These are phyloP conservation scores for Sanguinoderma infundibulare DNA, from an alignment of 1,284 basidiomycete genomes.

Conservation along the genomic window DNA sequence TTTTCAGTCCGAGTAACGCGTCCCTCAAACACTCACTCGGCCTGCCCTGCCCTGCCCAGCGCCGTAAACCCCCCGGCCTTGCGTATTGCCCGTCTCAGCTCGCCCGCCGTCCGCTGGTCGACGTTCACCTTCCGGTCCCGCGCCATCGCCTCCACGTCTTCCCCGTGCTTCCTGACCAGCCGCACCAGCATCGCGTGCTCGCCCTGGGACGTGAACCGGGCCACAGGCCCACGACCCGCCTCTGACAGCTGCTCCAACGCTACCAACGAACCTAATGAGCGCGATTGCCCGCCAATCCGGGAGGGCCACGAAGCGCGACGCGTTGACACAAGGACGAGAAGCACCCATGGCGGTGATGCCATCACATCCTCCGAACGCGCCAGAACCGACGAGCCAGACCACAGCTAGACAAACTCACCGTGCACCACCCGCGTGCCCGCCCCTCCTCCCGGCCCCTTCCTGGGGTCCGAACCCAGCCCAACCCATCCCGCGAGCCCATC, in stretches of 20 bases:
- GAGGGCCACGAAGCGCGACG: constrained; percentile 4
- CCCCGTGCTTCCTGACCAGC: constrained; percentile 75
- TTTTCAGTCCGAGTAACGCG: not conserved
- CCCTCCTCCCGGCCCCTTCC: constrained; percentile 20
- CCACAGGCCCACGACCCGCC: constrained; percentile 44
- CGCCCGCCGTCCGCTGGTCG: constrained; percentile 87
- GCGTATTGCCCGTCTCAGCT: constrained; percentile 68
- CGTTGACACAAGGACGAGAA: constrained; percentile 19
- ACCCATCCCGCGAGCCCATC: constrained; percentile 40
- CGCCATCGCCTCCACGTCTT: constrained; percentile 80
- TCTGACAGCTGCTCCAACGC: constrained; percentile 52
- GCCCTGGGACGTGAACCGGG: constrained; percentile 71
- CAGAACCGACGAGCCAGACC: constrained; percentile 18
- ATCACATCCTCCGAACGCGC: constrained; percentile 16
- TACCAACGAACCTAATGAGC: constrained; percentile 29
- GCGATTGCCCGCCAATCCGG: constrained; percentile 21
- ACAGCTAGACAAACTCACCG: constrained; percentile 35
- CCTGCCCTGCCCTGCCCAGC: constrained; percentile 20
- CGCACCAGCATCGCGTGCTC: constrained; percentile 73
- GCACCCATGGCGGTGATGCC: constrained; percentile 17
- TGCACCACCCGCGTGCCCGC: constrained; percentile 35
- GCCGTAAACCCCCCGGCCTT: constrained; percentile 50
- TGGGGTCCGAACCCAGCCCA: constrained; percentile 31
- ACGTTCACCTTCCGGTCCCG: constrained; percentile 81
- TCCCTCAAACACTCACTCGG: not conserved